Conservation (phyloP, 306 rosid genomes). For the Fragaria iinumae region DNA sequence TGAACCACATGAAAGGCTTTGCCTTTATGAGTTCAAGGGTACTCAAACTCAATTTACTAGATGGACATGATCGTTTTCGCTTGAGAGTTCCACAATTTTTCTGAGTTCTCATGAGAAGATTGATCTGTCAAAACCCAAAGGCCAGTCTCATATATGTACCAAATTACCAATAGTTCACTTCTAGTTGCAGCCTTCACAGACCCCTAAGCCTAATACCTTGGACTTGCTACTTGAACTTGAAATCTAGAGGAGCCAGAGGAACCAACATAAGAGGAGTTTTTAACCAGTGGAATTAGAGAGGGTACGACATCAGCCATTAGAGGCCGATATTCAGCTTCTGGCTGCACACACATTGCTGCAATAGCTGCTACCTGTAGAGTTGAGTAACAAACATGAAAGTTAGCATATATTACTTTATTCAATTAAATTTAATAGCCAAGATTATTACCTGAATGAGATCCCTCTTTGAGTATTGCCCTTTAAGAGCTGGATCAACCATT, state of each 20-base stretch:
- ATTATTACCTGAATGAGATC: slow-evolving; percentile 80
- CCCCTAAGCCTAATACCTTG: slow-evolving; percentile 16
- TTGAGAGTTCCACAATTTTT: neutral
- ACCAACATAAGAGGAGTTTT: slow-evolving; percentile 43
- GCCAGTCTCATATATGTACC: neutral
- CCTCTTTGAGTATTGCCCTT: slow-evolving; percentile 75
- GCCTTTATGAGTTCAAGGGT: neutral
- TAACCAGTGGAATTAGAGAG: slow-evolving; percentile 75
- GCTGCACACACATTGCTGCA: slow-evolving; percentile 98
- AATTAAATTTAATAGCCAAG: neutral
- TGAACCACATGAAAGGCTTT: neutral
- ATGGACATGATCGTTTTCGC: neutral
- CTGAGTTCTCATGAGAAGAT: neutral
- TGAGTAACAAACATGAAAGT: slow-evolving; percentile 9
- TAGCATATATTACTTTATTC: neutral
- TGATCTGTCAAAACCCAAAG: neutral
- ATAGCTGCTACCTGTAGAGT: slow-evolving; percentile 72
- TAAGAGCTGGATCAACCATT: slow-evolving; percentile 88
- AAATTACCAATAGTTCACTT: neutral
- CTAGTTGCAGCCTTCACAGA: slow-evolving; percentile 10
- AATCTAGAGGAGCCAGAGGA: slow-evolving; percentile 57
- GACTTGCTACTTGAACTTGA: slow-evolving; percentile 50
- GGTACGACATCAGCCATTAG: slow-evolving; percentile 92
- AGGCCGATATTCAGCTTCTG: slow-evolving; percentile 96
- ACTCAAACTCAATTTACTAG: neutral